These are phyloP conservation scores for Auriculariales sp. DNA, from an alignment of 768 basidiomycete genomes.

Conservation along the genomic window DNA sequence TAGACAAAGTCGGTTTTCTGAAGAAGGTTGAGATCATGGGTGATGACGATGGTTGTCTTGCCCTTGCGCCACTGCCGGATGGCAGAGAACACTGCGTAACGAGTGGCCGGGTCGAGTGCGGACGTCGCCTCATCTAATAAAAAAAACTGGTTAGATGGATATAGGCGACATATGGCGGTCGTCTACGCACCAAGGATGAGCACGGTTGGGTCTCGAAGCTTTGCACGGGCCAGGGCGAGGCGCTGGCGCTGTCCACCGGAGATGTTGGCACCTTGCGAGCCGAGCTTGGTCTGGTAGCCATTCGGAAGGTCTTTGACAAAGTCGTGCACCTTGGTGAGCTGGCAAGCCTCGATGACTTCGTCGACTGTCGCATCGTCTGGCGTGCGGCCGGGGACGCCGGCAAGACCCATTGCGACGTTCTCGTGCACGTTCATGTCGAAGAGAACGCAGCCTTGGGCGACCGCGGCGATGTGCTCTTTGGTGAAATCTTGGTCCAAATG, in stretches of 20 bases:
- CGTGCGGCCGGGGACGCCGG: slow-evolving; percentile 21
- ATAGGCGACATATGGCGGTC: neutral
- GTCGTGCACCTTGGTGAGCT: slow-evolving; percentile 74
- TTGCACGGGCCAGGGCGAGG: slow-evolving; percentile 76
- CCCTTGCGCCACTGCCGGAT: slow-evolving; percentile 53
- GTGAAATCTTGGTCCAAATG: slow-evolving; percentile 62
- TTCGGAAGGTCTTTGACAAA: slow-evolving; percentile 74
- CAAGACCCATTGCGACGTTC: slow-evolving; percentile 70
- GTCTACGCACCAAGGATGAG: slow-evolving; percentile 69
- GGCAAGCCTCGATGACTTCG: slow-evolving; percentile 72
- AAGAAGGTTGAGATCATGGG: slow-evolving; percentile 87
- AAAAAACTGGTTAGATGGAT: slow-evolving; percentile 7
- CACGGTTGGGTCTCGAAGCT: slow-evolving; percentile 72
- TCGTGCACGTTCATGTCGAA: slow-evolving; percentile 72
- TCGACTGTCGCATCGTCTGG: slow-evolving; percentile 39
- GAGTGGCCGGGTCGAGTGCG: slow-evolving; percentile 68
- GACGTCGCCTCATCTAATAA: slow-evolving; percentile 31
- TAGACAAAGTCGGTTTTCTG: slow-evolving; percentile 71
- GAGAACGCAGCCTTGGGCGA: slow-evolving; percentile 68
- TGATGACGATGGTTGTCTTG: slow-evolving; percentile 86
- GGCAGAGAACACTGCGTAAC: slow-evolving; percentile 62
- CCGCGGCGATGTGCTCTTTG: slow-evolving; percentile 53
- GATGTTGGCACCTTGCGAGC: slow-evolving; percentile 57
- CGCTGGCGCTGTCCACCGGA: slow-evolving; percentile 91
- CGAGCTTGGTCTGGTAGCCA: slow-evolving; percentile 76